Conservation (phyloP, 768 basidiomycete genomes). For the Xerocomellus dryophilus region DNA sequence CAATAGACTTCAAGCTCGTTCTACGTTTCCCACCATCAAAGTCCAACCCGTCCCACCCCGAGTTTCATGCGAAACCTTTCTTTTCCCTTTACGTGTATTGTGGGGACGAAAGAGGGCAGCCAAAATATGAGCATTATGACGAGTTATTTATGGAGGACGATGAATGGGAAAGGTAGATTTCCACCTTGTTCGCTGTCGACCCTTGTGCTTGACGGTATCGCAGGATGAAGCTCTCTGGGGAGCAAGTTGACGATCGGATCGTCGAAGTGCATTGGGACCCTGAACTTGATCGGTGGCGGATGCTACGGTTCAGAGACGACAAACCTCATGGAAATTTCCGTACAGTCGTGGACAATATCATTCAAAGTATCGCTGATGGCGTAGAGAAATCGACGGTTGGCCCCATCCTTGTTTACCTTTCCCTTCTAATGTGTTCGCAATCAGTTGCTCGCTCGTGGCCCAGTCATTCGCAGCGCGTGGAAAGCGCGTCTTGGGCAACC, state of each 20-base stretch:
- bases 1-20: conserved; percentile 94
- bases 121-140: conserved; percentile 83
- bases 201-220: conserved; percentile 1
- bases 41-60: conserved; percentile 56
- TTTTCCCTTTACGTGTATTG: conserved; percentile 83
- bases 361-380: conserved; percentile 89
- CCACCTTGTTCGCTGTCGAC: background rate
- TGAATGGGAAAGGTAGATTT: conserved; percentile 87
- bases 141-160: conserved; percentile 80
- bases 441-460: conserved; percentile 67
- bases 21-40: conserved; percentile 81
- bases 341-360: conserved; percentile 80
- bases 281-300: conserved; percentile 64
- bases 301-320: conserved; percentile 93
- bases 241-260: conserved; percentile 91
- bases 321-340: conserved; percentile 91
- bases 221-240: conserved; percentile 80
- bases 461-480: conserved; percentile 68
- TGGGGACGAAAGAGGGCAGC: conserved; percentile 55
- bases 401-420: conserved; percentile 11
- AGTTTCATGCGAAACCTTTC: conserved; percentile 80
- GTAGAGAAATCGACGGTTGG: conserved; percentile 85
- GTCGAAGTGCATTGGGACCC: conserved; percentile 93
- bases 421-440: conserved; percentile 18
- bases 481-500: conserved; percentile 56